These are phyloP conservation scores for Steccherinum ochraceum DNA, from an alignment of 768 basidiomycete genomes.

Conservation along the genomic window DNA sequence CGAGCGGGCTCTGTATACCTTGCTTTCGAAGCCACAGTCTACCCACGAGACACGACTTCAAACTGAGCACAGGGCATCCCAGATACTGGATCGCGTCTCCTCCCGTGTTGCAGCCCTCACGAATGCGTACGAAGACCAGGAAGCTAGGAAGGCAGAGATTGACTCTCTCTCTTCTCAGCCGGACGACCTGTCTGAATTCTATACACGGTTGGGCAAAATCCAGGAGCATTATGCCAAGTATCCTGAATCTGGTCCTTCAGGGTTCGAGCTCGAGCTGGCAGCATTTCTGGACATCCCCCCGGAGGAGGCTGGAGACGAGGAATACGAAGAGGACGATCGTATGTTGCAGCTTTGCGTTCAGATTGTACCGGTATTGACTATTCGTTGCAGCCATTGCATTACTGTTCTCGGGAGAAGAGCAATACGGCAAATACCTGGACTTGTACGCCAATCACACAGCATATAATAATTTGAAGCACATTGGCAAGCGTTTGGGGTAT, in stretches of 20 bases:
- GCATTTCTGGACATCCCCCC: constrained; percentile 73
- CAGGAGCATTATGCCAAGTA: constrained; percentile 96
- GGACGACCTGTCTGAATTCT: constrained; percentile 88
- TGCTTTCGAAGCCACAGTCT: constrained; percentile 63
- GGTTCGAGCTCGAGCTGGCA: constrained; percentile 80
- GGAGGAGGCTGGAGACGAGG: constrained; percentile 62
- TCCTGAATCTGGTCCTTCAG: constrained; percentile 78
- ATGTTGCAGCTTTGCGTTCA: constrained; percentile 27
- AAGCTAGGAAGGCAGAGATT: constrained; percentile 62
- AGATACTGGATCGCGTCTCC: constrained; percentile 81
- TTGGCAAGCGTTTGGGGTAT: constrained; percentile 81
- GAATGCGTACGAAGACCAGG: constrained; percentile 72
- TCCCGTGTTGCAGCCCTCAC: constrained; percentile 61
- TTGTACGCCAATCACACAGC: constrained; percentile 82
- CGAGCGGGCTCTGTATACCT: constrained; percentile 77
- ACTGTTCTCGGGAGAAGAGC: constrained; percentile 95
- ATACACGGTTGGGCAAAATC: constrained; percentile 90
- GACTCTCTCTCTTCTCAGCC: constrained; percentile 52
- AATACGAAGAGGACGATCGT: constrained; percentile 88
- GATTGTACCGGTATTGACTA: background rate
- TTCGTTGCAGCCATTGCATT: constrained; percentile 57
- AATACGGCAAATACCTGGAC: constrained; percentile 92
- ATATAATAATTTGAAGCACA: constrained; percentile 85
- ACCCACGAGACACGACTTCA: constrained; percentile 62
- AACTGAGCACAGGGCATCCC: constrained; percentile 84